Percentiles rank a stretch among this genome's conserved stretches.
These are phyloP conservation scores for Talaromyces stipitatus DNA, from an alignment of 495 filamentous ascomycete species.

Conservation along the genomic window DNA sequence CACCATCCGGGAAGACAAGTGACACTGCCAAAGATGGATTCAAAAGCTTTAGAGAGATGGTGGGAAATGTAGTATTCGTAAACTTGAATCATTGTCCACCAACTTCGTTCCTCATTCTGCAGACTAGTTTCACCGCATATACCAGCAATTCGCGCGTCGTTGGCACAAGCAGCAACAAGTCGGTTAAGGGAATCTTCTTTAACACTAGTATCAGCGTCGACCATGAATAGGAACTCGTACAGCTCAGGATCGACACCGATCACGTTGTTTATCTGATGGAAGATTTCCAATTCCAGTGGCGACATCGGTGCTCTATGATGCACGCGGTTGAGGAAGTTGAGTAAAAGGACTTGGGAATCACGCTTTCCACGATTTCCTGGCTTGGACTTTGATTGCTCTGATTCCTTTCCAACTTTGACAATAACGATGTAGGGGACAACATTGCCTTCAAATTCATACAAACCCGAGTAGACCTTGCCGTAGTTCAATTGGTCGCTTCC, in stretches of 20 bases:
- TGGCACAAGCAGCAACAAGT: constrained; percentile 85
- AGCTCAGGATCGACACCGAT: constrained; percentile 96
- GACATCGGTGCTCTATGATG: constrained; percentile 91
- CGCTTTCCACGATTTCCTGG: constrained; percentile 97
- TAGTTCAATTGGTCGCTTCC: constrained; percentile 94
- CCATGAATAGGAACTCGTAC: constrained; percentile 96
- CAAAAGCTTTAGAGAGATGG: constrained; percentile 88
- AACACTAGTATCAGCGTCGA: constrained; percentile 96
- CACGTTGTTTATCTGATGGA: constrained; percentile 98
- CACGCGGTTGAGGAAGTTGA: constrained; percentile 93
- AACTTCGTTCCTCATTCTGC: constrained; percentile 86
- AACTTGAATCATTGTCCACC: constrained; percentile 99
- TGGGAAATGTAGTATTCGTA: constrained; percentile 98
- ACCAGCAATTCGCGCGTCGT: constrained; percentile 91
- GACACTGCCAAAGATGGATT: constrained; percentile 90
- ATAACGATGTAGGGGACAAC: constrained; percentile 94
- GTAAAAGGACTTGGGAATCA: constrained; percentile 81
- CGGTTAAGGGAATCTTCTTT: constrained; percentile 87
- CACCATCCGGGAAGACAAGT: constrained; percentile 98
- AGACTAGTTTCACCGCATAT: constrained; percentile 97
- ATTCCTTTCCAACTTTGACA: constrained; percentile 95
- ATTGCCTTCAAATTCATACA: constrained; percentile 96
- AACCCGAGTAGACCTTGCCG: constrained; percentile 95
- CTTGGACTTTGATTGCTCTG: constrained; percentile 84
- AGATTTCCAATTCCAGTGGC: constrained; percentile 93